phyloP scores from a whole-genome alignment of 371 early-diverging fungal genomes.

The Actinomortierella wolfii region DNA sequence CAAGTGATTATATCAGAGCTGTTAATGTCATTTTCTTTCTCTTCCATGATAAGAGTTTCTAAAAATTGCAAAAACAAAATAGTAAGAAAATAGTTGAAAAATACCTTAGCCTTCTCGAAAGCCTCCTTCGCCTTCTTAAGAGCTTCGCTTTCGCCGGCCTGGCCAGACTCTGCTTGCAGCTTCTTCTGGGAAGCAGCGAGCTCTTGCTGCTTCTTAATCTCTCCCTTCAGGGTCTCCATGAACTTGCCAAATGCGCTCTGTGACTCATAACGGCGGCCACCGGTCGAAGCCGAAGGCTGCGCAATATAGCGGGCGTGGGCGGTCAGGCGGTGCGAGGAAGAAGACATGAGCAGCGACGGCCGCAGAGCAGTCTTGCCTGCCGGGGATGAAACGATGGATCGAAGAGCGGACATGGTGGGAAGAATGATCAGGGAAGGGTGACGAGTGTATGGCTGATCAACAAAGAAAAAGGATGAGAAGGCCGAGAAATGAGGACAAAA shows the following conservation, averaged over 20 bases:
- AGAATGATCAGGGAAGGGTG: not conserved
- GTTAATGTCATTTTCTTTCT: no score
- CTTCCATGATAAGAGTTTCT: no score
- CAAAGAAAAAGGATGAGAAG: not conserved
- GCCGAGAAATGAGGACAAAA: no score
- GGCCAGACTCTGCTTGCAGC: constrained; percentile 80
- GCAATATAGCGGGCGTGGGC: constrained; percentile 25
- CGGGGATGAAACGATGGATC: constrained; percentile 34
- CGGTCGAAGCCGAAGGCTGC: constrained; percentile 24
- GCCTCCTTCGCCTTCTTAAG: constrained; percentile 89
- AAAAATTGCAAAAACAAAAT: not conserved
- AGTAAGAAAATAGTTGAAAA: not conserved
- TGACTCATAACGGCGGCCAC: constrained; percentile 42
- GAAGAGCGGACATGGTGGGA: constrained; percentile 40
- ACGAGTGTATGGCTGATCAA: not conserved
- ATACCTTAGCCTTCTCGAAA: constrained; percentile 70
- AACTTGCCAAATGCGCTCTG: constrained; percentile 60
- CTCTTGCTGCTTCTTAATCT: constrained; percentile 92
- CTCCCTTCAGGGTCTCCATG: constrained; percentile 84
- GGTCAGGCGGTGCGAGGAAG: constrained; percentile 33
- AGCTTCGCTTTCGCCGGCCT: constrained; percentile 86
- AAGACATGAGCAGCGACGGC: constrained; percentile 19
- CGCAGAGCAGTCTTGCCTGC: constrained; percentile 29
- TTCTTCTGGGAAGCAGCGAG: constrained; percentile 88
- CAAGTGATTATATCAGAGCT: no score